A percentile compares a stretch with the other conserved stretches of the same genome.
Evolutionary conservation across 129 eudicot genomes (phyloP).

Genomic region (Chrysanthemum makinoi): DNA sequence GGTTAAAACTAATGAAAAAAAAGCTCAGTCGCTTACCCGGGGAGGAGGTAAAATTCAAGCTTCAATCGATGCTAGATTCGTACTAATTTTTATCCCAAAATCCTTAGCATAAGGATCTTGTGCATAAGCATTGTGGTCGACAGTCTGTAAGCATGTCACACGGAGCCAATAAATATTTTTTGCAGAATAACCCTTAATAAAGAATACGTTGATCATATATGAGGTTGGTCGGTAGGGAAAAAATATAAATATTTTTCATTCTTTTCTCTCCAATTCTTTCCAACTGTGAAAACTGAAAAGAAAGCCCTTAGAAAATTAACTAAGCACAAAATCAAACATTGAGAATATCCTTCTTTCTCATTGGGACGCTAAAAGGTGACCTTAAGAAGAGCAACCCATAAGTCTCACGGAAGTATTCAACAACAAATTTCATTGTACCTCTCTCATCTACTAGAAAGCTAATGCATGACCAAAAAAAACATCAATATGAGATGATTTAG

Average conservation of each 20-base stretch:
- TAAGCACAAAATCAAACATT: conserved; percentile 43
- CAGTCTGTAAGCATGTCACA: conserved; percentile 58
- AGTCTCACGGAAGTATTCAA: conserved; percentile 78
- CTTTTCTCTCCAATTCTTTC: too few relatives aligned
- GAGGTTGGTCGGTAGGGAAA: not conserved
- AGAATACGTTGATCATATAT: too few relatives aligned
- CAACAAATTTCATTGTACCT: conserved; percentile 82
- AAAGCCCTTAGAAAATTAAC: too few relatives aligned
- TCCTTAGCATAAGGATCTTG: conserved; percentile 85
- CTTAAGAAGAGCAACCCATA: conserved; percentile 80
- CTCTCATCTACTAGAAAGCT: conserved; percentile 91
- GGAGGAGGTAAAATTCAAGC: conserved; percentile 95
- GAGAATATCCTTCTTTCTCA: conserved; percentile 82
- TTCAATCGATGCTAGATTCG: conserved; percentile 78
- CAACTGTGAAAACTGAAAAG: too few relatives aligned
- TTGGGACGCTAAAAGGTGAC: conserved; percentile 94
- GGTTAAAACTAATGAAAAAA: not conserved
- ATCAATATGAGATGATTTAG: conserved; percentile 12
- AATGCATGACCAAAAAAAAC: not conserved
- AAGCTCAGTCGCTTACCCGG: conserved; percentile 44
- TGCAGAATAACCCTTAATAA: too few relatives aligned
- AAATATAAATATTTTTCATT: not conserved
- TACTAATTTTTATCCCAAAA: conserved; percentile 88
- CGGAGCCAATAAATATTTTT: too few relatives aligned
- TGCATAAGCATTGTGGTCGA: conserved; percentile 73